A percentile compares a stretch with the other conserved stretches of the same genome.
These are phyloP conservation scores for Apophysomyces sp. DNA, from an alignment of 371 early-diverging fungal genomes.

Conservation along the genomic window DNA sequence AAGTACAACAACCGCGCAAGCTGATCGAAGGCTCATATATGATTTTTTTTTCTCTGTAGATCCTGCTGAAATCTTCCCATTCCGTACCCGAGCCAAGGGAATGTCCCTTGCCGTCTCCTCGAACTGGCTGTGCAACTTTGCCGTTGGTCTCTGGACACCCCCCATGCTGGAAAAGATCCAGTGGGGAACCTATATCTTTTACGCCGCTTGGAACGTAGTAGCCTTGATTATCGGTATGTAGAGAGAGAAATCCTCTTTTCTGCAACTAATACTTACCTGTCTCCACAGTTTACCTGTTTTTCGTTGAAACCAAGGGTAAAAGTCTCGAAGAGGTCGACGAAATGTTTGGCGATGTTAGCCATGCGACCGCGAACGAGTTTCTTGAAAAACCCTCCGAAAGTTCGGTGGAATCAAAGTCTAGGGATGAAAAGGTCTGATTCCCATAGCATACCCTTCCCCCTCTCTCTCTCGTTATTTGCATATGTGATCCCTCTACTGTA, in stretches of 20 bases:
- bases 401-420: neutral
- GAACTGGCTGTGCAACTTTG: conserved; percentile 59
- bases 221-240: conserved; percentile 24
- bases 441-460: neutral
- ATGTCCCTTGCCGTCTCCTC: conserved; percentile 52
- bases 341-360: conserved; percentile 34
- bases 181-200: conserved; percentile 60
- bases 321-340: conserved; percentile 53
- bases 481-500: neutral
- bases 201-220: conserved; percentile 35
- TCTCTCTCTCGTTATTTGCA: conserved; percentile 1
- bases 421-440: neutral
- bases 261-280: neutral
- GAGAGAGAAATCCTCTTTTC: neutral
- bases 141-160: conserved; percentile 41
- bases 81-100: conserved; percentile 40
- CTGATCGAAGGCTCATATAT: too few species aligned
- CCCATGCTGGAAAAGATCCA: conserved; percentile 44
- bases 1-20: conserved; percentile 12
- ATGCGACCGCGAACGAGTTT: neutral
- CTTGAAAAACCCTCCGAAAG: neutral
- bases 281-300: conserved; percentile 23
- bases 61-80: conserved; percentile 63
- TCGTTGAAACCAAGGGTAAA: conserved; percentile 51
- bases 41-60: too few species aligned